These are phyloP conservation scores for Camillea tinctor DNA, from an alignment of 2,329 filamentous ascomycete species.

Conservation along the genomic window DNA sequence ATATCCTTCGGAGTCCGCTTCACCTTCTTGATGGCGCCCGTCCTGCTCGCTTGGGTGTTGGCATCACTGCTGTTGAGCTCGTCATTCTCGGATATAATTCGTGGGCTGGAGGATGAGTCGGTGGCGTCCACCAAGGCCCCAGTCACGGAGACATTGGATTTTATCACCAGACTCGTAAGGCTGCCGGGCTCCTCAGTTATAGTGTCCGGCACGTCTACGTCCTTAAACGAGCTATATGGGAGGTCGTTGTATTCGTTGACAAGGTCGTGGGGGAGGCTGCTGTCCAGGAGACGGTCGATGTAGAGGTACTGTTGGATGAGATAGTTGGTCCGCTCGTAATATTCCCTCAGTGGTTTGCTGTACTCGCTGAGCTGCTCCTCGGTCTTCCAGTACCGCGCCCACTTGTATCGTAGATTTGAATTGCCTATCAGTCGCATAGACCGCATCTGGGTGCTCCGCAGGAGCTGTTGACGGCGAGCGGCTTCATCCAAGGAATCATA, in stretches of 20 bases:
- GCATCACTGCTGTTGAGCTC: slow-evolving; percentile 10
- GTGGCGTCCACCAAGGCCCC: neutral
- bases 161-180: slow-evolving; percentile 8
- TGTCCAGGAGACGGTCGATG: slow-evolving; percentile 87
- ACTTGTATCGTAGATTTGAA: slow-evolving; percentile 80
- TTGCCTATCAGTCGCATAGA: slow-evolving; percentile 87
- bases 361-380: slow-evolving; percentile 71
- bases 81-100: slow-evolving; percentile 2
- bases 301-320: slow-evolving; percentile 90
- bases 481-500: slow-evolving; percentile 40
- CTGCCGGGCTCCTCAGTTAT: slow-evolving; percentile 67
- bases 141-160: neutral
- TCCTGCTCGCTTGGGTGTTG: slow-evolving; percentile 4
- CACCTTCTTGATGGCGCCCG: slow-evolving; percentile 47
- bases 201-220: slow-evolving; percentile 65
- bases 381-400: slow-evolving; percentile 83
- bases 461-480: slow-evolving; percentile 48
- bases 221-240: slow-evolving; percentile 52
- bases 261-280: slow-evolving; percentile 85
- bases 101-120: slow-evolving; percentile 9
- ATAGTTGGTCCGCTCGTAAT: slow-evolving; percentile 87
- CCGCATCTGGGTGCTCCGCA: slow-evolving; percentile 70
- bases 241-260: slow-evolving; percentile 83
- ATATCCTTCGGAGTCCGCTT: slow-evolving; percentile 83
- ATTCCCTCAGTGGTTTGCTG: slow-evolving; percentile 73